Base-by-base conservation (phyloP, 2,329 filamentous ascomycete genomes). In the Colletotrichum theobromicola region DNA sequence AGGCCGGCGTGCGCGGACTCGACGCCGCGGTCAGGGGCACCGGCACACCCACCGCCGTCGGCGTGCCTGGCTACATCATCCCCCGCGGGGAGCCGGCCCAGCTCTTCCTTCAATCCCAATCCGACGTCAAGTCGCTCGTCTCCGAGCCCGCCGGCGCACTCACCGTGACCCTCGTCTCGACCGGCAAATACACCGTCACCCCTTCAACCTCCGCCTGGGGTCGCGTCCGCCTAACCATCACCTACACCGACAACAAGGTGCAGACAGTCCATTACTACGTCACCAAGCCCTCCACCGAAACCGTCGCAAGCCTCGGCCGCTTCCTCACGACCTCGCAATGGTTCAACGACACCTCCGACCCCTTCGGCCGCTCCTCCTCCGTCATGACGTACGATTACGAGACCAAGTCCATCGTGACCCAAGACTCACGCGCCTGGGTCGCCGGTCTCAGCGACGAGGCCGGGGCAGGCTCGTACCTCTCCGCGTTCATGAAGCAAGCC, bases 361-460 rank as follows among this genome's bases (percentile, higher is more conserved):
- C 88, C 1, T 92, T 92, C 76, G 80, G 84, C 2, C 85, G 90
- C 42, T 84, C 86, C 0, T 87, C 88, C 0, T 91, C 90, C 0
- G 84, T 91, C 68, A 88, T 92, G 81, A 88, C 87, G 0, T 92
- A 91, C 75, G 90, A 92, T 77, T 87, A 82, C 79, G 90, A 86
- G 81, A 85, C 77, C 3, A 79, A 80, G 6, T 76, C 82, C 16
- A 83, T 85, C 34, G 86, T 89, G 4, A 80, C 82, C 26, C 87
- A 88, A 62, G 87, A 89, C 53, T 73, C 83, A 2, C 85, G 90
- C 2, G 89, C 87, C 8, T 92, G 90, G 90, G 87, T 92, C 10
- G 86, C 90, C 2, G 90, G 90, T 0, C 83, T 92, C 2, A 91
- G 89, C 72, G 90, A 92, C 70, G 90, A 92, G 80, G 90, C 84